Evolutionary conservation across 2,329 filamentous ascomycete species (phyloP).

Genomic region (Orbilia javanica): DNA sequence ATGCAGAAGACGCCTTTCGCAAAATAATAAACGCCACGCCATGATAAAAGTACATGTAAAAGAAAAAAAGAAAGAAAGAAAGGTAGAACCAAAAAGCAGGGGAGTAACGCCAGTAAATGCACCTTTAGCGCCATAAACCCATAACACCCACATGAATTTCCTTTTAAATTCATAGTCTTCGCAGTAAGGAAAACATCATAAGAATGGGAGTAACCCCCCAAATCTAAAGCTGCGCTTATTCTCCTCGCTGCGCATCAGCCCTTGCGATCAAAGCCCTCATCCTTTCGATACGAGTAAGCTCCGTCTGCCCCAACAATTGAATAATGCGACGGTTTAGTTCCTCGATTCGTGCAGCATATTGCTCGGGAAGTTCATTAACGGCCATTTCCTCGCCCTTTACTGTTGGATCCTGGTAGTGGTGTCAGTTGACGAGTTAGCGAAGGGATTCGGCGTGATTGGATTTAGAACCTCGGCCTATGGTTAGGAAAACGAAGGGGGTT

Average conservation of each 20-base stretch:
- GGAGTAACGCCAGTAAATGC: constrained; percentile 13
- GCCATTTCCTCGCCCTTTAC: not conserved
- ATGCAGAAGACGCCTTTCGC: not conserved
- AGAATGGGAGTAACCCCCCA: not conserved
- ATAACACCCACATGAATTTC: not conserved
- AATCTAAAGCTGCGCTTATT: not conserved
- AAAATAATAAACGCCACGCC: not conserved
- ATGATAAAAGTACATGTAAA: not conserved
- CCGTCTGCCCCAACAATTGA: not conserved
- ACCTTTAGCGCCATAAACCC: not conserved
- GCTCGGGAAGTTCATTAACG: not conserved
- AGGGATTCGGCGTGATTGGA: not conserved
- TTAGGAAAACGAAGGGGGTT: constrained; percentile 10
- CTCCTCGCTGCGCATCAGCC: not conserved
- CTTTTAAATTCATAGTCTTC: not conserved
- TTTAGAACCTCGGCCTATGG: not conserved
- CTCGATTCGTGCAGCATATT: not conserved
- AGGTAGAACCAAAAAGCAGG: not conserved
- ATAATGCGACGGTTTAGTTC: not conserved
- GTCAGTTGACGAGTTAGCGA: constrained; percentile 1
- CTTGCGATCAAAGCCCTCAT: not conserved
- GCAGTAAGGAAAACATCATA: not conserved
- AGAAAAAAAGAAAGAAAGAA: not conserved
- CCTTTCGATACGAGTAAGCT: not conserved
- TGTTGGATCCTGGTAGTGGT: not conserved